Evolutionary conservation across 2,329 filamentous ascomycete genomes (phyloP).

Genomic region (Diaporthe ilicicola): DNA sequence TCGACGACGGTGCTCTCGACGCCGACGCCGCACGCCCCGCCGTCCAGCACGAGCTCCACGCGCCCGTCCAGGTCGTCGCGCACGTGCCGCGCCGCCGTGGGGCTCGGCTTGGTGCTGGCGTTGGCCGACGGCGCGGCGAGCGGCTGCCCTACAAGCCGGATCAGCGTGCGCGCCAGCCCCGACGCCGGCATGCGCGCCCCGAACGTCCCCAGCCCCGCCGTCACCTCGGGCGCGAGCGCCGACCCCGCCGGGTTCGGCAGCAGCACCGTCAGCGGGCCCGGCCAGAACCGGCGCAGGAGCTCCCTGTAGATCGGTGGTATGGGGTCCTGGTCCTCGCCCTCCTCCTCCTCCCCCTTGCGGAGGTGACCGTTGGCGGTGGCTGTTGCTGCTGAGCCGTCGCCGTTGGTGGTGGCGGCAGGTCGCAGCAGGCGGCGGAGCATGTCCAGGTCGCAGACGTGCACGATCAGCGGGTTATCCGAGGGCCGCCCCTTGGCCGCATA

Average conservation of each 20-base stretch:
- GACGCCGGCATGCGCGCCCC: slow-evolving; percentile 90
- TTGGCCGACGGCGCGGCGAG: slow-evolving; percentile 95
- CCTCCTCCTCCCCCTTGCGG: slow-evolving; percentile 18
- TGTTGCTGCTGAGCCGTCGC: slow-evolving; percentile 32
- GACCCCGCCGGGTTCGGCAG: slow-evolving; percentile 77
- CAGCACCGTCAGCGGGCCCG: slow-evolving; percentile 90
- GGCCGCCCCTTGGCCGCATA: slow-evolving; percentile 90
- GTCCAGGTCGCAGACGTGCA: slow-evolving; percentile 83
- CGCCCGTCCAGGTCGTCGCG: slow-evolving; percentile 82
- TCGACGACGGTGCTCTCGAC: slow-evolving; percentile 98
- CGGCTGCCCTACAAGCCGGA: slow-evolving; percentile 78
- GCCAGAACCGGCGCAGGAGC: slow-evolving; percentile 88
- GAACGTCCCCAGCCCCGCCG: slow-evolving; percentile 84
- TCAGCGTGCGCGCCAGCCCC: slow-evolving; percentile 85
- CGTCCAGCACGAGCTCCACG: slow-evolving; percentile 89
- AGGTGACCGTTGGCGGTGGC: neutral
- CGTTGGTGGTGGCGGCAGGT: slow-evolving; percentile 34
- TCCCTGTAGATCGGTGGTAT: slow-evolving; percentile 81
- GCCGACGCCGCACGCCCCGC: slow-evolving; percentile 84
- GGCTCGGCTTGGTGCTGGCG: slow-evolving; percentile 90
- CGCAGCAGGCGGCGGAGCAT: slow-evolving; percentile 75
- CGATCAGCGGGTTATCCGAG: slow-evolving; percentile 93
- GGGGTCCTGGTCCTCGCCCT: slow-evolving; percentile 42
- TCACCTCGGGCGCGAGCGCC: slow-evolving; percentile 87
- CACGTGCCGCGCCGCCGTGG: slow-evolving; percentile 90